Base-by-base conservation (phyloP, 2,329 filamentous ascomycete species). In the Neonectria sp. region DNA sequence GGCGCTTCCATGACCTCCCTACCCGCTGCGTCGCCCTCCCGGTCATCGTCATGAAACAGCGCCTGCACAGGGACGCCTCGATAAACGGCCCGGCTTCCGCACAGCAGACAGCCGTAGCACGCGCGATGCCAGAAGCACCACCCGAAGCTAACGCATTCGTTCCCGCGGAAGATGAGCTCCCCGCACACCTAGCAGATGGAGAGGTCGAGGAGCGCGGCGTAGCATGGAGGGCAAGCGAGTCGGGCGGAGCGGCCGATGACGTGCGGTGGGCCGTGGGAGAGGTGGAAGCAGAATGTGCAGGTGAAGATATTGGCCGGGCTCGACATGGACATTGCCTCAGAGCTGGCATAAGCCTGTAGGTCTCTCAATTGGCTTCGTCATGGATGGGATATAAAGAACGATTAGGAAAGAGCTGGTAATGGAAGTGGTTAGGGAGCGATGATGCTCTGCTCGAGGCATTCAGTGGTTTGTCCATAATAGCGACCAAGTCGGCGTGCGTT, bases 111-210 rank as follows among this genome's bases (percentile, higher is more conserved):
- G 17, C 87, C 86, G 75, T 88, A 90, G 74, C 86, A 90, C 1
- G 77, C 80, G 45, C 82, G 80, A 72, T 90, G 88, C 88, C 87
- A 90, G 73, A 90, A 90, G 72, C 86, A 89, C 87, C 85, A 89
- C 0, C 87, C 87, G n/a, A 89, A 80, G 69, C 86, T 89, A 46
- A 89, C 85, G 68, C 85, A 86, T 65, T 89, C 87, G 27, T 87
- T 84, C 0, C 82, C 85, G 29, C 87, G 84, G 40, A 83, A 82
- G 13, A 90, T 82, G 49, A 87, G 76, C 75, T 89, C 86, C 24
- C 87, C 86, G 69, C 88, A 90, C 29, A 85, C 86, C 88, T 80
- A 89, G 76, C 85, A 89, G 58, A 89, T 85, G 67, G 86, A 86
- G 55, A 89, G 80, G 73, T 88, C 82, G 56, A 89, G 75, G 2